Conservation (phyloP, 2,329 filamentous ascomycete genomes). For the Verticillium nonalfalfae region DNA sequence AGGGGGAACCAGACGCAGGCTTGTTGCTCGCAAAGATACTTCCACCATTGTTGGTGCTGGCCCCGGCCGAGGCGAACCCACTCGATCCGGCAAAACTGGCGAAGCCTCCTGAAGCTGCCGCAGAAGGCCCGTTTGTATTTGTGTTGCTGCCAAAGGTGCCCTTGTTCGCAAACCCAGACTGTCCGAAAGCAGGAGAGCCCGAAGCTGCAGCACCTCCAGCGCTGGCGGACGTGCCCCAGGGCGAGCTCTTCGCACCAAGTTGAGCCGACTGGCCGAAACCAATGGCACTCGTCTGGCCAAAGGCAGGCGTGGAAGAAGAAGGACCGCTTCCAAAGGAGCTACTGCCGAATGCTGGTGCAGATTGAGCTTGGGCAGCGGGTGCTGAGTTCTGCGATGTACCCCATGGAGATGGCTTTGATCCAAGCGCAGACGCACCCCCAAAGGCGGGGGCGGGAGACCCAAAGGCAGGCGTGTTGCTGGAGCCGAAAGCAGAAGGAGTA, state of each 20-base stretch:
- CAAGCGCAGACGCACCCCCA: slow-evolving; percentile 40
- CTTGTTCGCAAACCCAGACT: slow-evolving; percentile 40
- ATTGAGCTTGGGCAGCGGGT: slow-evolving; percentile 4
- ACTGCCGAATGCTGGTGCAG: slow-evolving; percentile 32
- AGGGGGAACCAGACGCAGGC: slow-evolving; percentile 21
- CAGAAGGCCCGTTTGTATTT: slow-evolving; percentile 16
- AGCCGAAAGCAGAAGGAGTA: slow-evolving; percentile 32
- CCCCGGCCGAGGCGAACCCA: slow-evolving; percentile 46
- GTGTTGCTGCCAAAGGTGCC: slow-evolving; percentile 29
- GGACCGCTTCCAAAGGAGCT: slow-evolving; percentile 33
- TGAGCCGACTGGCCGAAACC: slow-evolving; percentile 47
- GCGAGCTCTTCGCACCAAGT: slow-evolving; percentile 42
- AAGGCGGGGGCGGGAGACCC: slow-evolving; percentile 4
- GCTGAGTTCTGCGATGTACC: slow-evolving; percentile 15
- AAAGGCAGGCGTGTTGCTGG: slow-evolving; percentile 14
- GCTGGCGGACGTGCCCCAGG: slow-evolving; percentile 38
- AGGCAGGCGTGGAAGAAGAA: slow-evolving; percentile 33
- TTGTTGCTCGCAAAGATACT: slow-evolving; percentile 32
- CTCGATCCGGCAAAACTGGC: slow-evolving; percentile 47
- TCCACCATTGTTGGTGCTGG: slow-evolving; percentile 24
- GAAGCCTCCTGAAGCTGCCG: slow-evolving; percentile 38
- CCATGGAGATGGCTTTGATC: slow-evolving; percentile 48
- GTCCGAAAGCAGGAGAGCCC: slow-evolving; percentile 44
- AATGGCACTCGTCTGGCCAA: slow-evolving; percentile 37
- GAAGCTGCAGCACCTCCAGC: slow-evolving; percentile 23